These are phyloP conservation scores for Podospora conica DNA, from an alignment of 495 filamentous ascomycete species.

Conservation along the genomic window DNA sequence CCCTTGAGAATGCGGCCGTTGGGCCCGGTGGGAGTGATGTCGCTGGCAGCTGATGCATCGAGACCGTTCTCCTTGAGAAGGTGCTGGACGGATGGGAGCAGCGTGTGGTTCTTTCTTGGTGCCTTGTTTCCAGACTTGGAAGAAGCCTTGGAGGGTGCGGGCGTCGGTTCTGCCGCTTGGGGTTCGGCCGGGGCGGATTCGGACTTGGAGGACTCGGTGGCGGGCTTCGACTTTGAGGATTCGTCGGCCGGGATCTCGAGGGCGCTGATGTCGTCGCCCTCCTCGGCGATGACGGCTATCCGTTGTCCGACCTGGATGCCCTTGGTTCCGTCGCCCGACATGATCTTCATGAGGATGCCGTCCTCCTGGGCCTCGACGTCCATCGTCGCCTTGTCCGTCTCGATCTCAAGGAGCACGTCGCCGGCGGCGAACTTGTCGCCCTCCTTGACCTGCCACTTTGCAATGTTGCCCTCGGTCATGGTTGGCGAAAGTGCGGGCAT, in stretches of 20 bases:
- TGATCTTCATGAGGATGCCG: slow-evolving; percentile 71
- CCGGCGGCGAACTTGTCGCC: slow-evolving; percentile 69
- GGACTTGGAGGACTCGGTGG: slow-evolving; percentile 18
- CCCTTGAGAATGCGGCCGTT: slow-evolving; percentile 89
- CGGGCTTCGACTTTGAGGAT: slow-evolving; percentile 21
- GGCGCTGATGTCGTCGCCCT: slow-evolving; percentile 63
- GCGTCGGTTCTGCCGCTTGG: slow-evolving; percentile 21
- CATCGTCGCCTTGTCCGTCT: slow-evolving; percentile 86
- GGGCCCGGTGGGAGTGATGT: slow-evolving; percentile 82
- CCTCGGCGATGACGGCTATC: slow-evolving; percentile 71
- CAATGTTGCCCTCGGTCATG: slow-evolving; percentile 82
- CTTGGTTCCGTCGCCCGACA: slow-evolving; percentile 63
- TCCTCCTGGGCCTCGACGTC: slow-evolving; percentile 87
- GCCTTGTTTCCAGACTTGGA: slow-evolving; percentile 37
- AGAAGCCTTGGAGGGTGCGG: slow-evolving; percentile 31
- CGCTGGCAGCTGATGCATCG: slow-evolving; percentile 60
- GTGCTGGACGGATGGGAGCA: slow-evolving; percentile 79
- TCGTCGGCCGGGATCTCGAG: slow-evolving; percentile 64
- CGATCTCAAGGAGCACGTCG: slow-evolving; percentile 78
- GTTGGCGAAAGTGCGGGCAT: slow-evolving; percentile 85
- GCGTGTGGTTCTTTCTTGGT: slow-evolving; percentile 68
- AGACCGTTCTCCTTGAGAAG: slow-evolving; percentile 73
- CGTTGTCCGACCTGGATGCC: slow-evolving; percentile 62
- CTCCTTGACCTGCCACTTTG: slow-evolving; percentile 71
- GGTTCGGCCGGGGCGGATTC: slow-evolving; percentile 18